Base-by-base conservation (phyloP, 1,284 basidiomycete genomes). In the Mycena sp. region DNA sequence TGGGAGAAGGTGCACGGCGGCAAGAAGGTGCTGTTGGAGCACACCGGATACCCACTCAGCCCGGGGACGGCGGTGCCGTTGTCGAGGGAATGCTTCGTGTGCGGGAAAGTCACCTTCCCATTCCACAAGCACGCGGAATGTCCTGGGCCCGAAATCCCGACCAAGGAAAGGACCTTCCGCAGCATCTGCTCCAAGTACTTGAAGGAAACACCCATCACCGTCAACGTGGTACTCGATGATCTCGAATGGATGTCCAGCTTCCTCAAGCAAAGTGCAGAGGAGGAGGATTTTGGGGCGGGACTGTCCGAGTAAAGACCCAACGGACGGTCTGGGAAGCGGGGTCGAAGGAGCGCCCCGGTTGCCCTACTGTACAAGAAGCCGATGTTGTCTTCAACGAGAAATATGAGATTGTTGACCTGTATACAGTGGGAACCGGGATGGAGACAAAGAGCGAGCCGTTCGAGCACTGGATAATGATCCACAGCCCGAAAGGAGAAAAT, bases 271-370 rank as follows among this genome's bases (percentile, higher is more conserved):
- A 3, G 6, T 25, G 23, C 46, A n/a, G n/a, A n/a, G 0, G 45
- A 53, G 17, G 35, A 49, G 64, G 64, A 38, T 62, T 62, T 62
- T 63, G 26, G 14, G 16, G 43, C 14, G 19, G 63, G 63, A 38
- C n/a, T n/a, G 63, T 50, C 63, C 52, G 30, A 19, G 14, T 53
- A 63, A 50, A 46, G 25, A 25, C 53, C 37, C 55, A 52, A 38
- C 51, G 51, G 50, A 46, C 50, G 43, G 38, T 25, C 57, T 51
- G 40, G 28, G 45, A 45, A 9, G 1, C 63, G n/a, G 44, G 52
- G 63, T 19, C 12, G 16, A 37, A 44, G n/a, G 30, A 50, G 28
- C 5, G 28, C 57, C 50, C 46, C 43, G 50, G 44, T 32, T 29
- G 16, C 62, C 55, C 35, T 23, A 19, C 4, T 14, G 32, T 59